Evolutionary conservation across 768 basidiomycete genomes (phyloP), one percentile per base, ranked within the genome.

Genomic region (Psilocybe tampanensis): DNA sequence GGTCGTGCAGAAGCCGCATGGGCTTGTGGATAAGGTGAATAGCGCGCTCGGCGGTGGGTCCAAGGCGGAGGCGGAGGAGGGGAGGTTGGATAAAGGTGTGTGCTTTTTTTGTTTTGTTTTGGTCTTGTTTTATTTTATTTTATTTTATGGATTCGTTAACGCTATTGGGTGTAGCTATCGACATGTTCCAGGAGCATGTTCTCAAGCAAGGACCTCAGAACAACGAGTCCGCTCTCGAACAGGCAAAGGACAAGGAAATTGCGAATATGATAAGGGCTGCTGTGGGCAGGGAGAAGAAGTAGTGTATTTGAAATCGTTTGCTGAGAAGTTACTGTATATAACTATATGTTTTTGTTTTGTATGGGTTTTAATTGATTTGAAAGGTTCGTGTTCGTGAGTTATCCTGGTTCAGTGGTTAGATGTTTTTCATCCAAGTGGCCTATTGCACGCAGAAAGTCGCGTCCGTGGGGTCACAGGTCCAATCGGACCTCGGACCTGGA

Each of bases 151-250:
- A 34, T n/a, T n/a, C n/a, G n/a, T n/a, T 29, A 9, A 29, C 29
- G 29, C 9, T 9, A 29, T 29, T 39, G 36, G 36, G 36, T 39
- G n/a, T 26, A 69, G 68, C 66, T 9, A 66, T 68, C 55, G 65
- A 66, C 49, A 32, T 68, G 15, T 60, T 66, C 55, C 68, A 68
- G 44, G 65, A 70, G 36, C 61, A 67, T 39, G 47, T 70, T 13
- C 41, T 76, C 26, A 64, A 65, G 42, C 45, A 69, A 50, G 74
- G 73, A 13, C 57, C 66, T 15, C 74, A 76, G 60, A 47, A 66
- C 24, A 64, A 74, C 62, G 74, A 76, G 58, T 69, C 70, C 15
- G 69, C 71, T 0, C n/a, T 66, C 19, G 74, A 74, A 61, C 71
- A 76, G 53, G 58, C 63, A 45, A 74, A 76, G 61, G 73, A 74